Conservation (phyloP, 2,329 filamentous ascomycete genomes). For the Tricladium varicosporioides region DNA sequence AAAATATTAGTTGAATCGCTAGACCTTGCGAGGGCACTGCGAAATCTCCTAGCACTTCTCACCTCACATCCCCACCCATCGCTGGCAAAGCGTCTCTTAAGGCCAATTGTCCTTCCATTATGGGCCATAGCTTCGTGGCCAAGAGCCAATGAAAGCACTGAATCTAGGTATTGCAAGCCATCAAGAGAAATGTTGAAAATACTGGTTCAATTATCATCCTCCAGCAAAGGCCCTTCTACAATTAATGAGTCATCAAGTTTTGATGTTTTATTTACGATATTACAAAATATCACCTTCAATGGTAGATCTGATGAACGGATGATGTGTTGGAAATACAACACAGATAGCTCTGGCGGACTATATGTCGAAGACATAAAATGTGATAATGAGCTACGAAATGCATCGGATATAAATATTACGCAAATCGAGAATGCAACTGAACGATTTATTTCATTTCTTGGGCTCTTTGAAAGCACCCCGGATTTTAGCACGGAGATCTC, state of each 20-base stretch:
- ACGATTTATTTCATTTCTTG: conserved; percentile 43
- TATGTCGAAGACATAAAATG: conserved; percentile 42
- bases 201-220: conserved; percentile 55
- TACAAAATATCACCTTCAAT: conserved; percentile 54
- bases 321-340: conserved; percentile 52
- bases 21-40: conserved; percentile 50
- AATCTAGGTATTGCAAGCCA: conserved; percentile 43
- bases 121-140: conserved; percentile 61
- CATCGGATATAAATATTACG: conserved; percentile 13
- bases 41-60: conserved; percentile 53
- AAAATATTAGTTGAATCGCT: conserved; percentile 40
- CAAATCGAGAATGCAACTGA: conserved; percentile 42
- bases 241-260: background rate
- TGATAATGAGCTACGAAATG: background rate
- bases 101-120: conserved; percentile 56
- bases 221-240: conserved; percentile 3
- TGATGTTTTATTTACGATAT: conserved; percentile 46
- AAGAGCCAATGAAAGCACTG: conserved; percentile 33
- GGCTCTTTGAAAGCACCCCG: conserved; percentile 44
- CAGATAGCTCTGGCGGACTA: conserved; percentile 46
- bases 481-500: conserved; percentile 46
- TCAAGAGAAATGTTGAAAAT: conserved; percentile 52
- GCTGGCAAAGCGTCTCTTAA: conserved; percentile 59
- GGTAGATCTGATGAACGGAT: conserved; percentile 40
- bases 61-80: conserved; percentile 66